Conservation (phyloP, 2,329 filamentous ascomycete species). For the Colletotrichum sp. region DNA sequence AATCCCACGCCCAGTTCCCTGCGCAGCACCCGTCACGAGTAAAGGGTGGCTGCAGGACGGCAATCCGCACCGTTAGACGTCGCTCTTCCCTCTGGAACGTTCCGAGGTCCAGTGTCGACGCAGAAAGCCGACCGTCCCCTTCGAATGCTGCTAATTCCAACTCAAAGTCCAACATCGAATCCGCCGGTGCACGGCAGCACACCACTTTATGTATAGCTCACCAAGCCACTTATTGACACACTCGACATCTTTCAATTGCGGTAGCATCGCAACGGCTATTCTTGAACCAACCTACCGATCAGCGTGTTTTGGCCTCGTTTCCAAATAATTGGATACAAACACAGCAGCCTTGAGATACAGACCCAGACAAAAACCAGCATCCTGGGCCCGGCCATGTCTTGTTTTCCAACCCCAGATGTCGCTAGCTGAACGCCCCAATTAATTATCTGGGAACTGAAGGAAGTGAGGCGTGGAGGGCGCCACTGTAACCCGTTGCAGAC, state of each 20-base stretch:
- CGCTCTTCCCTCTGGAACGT: not conserved
- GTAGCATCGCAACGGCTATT: not conserved
- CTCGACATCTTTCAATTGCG: not conserved
- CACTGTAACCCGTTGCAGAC: not conserved
- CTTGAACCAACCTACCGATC: not conserved
- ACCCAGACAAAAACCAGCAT: not conserved
- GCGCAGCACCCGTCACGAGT: not conserved
- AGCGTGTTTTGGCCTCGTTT: not conserved
- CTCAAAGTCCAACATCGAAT: not conserved
- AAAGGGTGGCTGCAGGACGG: not conserved
- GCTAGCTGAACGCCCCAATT: not conserved
- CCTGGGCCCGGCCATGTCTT: not conserved
- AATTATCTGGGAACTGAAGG: not conserved
- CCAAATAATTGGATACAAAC: not conserved
- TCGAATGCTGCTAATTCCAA: not conserved
- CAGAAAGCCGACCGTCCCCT: not conserved
- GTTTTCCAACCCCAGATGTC: not conserved
- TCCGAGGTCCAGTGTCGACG: not conserved
- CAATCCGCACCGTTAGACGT: not conserved
- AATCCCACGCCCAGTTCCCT: not conserved
- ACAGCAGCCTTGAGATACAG: not conserved
- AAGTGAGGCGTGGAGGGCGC: not conserved
- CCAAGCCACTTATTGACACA: not conserved
- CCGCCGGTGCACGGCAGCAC: not conserved
- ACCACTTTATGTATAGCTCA: not conserved